These are phyloP conservation scores for Clitopilus hobsonii DNA, from an alignment of 768 basidiomycete species.

Conservation along the genomic window DNA sequence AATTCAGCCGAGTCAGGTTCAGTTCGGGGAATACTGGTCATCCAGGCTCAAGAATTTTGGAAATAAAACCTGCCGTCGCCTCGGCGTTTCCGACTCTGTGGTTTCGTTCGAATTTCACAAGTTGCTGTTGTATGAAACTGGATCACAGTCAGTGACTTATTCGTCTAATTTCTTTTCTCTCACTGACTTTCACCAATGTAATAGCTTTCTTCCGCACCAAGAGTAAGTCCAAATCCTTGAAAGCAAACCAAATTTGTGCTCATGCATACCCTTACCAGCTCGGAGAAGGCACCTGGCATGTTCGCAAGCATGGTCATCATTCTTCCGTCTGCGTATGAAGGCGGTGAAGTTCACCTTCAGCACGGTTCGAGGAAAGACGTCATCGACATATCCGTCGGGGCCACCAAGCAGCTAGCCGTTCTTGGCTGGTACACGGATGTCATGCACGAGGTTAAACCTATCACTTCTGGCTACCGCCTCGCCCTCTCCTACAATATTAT, in stretches of 20 bases:
- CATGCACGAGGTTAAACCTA: slow-evolving; percentile 37
- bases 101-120: too few species aligned
- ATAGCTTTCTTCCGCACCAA: not conserved
- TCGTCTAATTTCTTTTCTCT: too few species aligned
- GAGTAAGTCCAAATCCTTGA: not conserved
- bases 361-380: not conserved
- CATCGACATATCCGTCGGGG: not conserved
- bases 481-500: slow-evolving; percentile 39
- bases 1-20: too few species aligned
- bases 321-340: slow-evolving; percentile 20
- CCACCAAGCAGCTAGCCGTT: slow-evolving; percentile 19
- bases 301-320: slow-evolving; percentile 37
- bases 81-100: too few species aligned
- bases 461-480: slow-evolving; percentile 36
- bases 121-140: too few species aligned
- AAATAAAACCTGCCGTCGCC: too few species aligned
- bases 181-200: too few species aligned
- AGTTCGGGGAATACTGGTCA: too few species aligned
- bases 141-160: too few species aligned
- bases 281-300: slow-evolving; percentile 30
- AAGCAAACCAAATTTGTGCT: too few species aligned
- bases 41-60: too few species aligned
- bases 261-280: too few species aligned
- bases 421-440: slow-evolving; percentile 39
- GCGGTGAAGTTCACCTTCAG: not conserved